A percentile compares a stretch with the other conserved stretches of the same genome.
Conservation (phyloP, 495 filamentous ascomycete species). For the Chaetomium cochliodes region DNA sequence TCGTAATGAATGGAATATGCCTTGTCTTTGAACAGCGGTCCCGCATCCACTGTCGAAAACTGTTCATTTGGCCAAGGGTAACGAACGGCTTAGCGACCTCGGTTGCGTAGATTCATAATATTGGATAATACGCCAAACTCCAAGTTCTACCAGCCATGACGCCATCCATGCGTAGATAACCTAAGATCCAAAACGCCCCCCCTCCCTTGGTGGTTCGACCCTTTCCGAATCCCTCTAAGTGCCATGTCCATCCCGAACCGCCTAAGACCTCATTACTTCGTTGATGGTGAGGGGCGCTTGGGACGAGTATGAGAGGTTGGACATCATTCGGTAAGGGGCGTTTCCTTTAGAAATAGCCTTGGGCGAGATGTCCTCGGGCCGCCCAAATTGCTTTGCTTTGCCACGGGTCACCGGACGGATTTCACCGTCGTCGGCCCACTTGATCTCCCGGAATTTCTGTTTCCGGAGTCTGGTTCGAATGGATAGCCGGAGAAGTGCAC, state of each 20-base stretch:
- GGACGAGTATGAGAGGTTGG: slow-evolving; percentile 21
- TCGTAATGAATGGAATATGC: too few relatives aligned
- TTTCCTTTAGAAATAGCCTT: not conserved
- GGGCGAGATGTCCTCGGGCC: not conserved
- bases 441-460: slow-evolving; percentile 13
- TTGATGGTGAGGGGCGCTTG: slow-evolving; percentile 6
- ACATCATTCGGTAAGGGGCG: slow-evolving; percentile 8
- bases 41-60: too few relatives aligned
- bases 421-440: slow-evolving; percentile 13
- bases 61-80: too few relatives aligned
- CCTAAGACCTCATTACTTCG: not conserved
- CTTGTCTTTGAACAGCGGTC: too few relatives aligned
- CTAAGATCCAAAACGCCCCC: too few relatives aligned
- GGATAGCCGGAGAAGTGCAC: slow-evolving; percentile 8
- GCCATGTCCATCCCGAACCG: not conserved
- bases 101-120: too few relatives aligned
- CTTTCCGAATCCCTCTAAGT: too few relatives aligned
- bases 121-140: too few relatives aligned
- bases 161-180: too few relatives aligned
- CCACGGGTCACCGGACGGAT: slow-evolving; percentile 21
- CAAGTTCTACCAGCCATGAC: too few relatives aligned
- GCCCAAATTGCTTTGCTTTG: slow-evolving; percentile 19
- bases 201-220: too few relatives aligned
- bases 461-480: not conserved
- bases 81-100: too few relatives aligned